Evolutionary conservation across 106 monocot genomes (phyloP).

Genomic region (Cymbidium sinense): DNA sequence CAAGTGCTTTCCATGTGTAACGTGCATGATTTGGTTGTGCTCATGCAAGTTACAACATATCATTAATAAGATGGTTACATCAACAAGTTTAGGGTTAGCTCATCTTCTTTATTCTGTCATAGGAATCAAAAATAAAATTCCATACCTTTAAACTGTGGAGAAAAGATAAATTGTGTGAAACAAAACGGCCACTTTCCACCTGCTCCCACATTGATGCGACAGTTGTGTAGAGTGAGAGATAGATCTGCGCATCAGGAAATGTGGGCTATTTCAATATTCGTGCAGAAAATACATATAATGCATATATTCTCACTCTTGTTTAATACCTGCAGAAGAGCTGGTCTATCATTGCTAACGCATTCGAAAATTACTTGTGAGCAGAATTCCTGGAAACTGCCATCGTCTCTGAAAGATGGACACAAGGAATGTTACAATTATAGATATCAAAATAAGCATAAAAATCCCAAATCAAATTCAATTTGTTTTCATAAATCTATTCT

Average conservation of each 20-base stretch:
- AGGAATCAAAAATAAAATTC: background rate
- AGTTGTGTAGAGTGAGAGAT: constrained; percentile 70
- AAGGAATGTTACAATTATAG: background rate
- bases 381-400: constrained; percentile 75
- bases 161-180: constrained; percentile 66
- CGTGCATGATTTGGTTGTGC: background rate
- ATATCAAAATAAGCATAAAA: background rate
- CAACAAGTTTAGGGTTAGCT: background rate
- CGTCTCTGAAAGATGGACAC: constrained; percentile 37
- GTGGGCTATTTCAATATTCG: background rate
- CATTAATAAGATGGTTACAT: background rate
- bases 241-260: constrained; percentile 42
- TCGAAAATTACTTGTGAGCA: constrained; percentile 95
- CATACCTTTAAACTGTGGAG: constrained; percentile 76
- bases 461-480: no score
- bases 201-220: constrained; percentile 72
- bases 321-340: constrained; percentile 73
- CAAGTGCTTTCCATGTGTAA: background rate
- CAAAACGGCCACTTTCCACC: constrained; percentile 29
- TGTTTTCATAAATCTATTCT: no score
- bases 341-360: constrained; percentile 92
- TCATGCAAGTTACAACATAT: background rate
- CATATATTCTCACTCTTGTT: background rate
- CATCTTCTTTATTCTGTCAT: background rate
- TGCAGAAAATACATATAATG: background rate